These are phyloP conservation scores for Eucalyptus erythrocorys DNA, from an alignment of 345 rosid genomes.

Conservation along the genomic window DNA sequence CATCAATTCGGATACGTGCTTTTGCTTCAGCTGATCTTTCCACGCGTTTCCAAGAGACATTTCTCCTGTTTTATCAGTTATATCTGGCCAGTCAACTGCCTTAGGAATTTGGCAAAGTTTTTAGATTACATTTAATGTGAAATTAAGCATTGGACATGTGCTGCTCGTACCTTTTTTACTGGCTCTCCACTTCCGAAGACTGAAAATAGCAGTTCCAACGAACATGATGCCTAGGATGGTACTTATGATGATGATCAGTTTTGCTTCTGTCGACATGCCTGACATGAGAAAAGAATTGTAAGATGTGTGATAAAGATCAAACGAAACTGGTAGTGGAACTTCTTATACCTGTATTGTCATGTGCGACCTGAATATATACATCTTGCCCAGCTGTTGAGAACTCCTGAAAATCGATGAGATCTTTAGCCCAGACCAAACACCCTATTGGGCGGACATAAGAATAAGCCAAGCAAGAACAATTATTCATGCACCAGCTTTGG, in stretches of 20 bases:
- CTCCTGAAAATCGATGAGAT: not conserved
- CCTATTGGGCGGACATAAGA: not conserved
- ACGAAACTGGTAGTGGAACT: too few species aligned
- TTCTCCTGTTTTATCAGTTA: not conserved
- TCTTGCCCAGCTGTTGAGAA: not conserved
- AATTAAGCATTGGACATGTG: not conserved
- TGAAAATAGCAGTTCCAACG: not conserved
- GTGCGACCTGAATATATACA: not conserved
- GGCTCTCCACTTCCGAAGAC: not conserved
- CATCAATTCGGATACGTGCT: fast-evolving
- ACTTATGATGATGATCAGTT: not conserved
- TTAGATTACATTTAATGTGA: not conserved
- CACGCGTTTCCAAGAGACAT: not conserved
- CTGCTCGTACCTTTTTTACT: not conserved
- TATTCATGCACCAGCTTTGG: conserved; percentile 8
- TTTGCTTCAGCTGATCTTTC: not conserved
- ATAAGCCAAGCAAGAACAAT: conserved; percentile 5
- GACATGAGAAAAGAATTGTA: not conserved
- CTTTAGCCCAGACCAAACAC: not conserved
- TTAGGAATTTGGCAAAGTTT: not conserved
- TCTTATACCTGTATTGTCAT: not conserved
- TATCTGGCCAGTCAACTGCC: not conserved
- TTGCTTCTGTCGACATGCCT: not conserved
- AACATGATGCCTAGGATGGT: not conserved
- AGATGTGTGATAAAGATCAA: too few species aligned